Conservation (phyloP, 371 early-diverging fungal species). For the Syncephalastrum sp. region DNA sequence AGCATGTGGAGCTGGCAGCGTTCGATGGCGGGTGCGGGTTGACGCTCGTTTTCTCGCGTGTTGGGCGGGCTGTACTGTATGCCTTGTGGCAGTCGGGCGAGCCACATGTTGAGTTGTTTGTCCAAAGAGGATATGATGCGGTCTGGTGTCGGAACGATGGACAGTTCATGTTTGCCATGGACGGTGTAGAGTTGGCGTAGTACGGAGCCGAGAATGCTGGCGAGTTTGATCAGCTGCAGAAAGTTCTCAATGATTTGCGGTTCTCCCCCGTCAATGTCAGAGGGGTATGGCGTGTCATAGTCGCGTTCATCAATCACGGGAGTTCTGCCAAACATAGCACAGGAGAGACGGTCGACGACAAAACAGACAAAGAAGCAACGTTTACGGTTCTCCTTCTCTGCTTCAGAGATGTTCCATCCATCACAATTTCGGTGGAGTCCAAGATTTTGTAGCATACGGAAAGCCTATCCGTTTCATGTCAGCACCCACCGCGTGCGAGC, state of each 20-base stretch:
- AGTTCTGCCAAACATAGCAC: constrained; percentile 51
- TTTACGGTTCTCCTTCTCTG: constrained; percentile 56
- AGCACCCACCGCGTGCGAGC: neutral
- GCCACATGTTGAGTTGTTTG: constrained; percentile 50
- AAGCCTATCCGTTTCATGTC: constrained; percentile 32
- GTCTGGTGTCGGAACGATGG: constrained; percentile 34
- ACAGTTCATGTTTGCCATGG: constrained; percentile 34
- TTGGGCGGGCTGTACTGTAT: constrained; percentile 48
- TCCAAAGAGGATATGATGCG: constrained; percentile 41
- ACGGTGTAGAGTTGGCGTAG: constrained; percentile 48
- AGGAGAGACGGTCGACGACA: constrained; percentile 57
- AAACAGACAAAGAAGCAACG: constrained; percentile 64
- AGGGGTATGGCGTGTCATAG: constrained; percentile 46
- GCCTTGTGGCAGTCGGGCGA: constrained; percentile 40
- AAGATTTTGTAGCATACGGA: constrained; percentile 62
- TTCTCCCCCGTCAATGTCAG: constrained; percentile 27
- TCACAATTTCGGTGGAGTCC: constrained; percentile 61
- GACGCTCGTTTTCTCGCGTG: constrained; percentile 25
- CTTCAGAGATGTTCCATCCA: constrained; percentile 42
- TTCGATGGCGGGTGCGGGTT: constrained; percentile 40
- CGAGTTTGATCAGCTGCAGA: constrained; percentile 37
- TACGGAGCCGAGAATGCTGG: constrained; percentile 42
- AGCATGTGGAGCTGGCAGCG: constrained; percentile 62
- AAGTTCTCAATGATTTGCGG: constrained; percentile 45
- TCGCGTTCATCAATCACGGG: constrained; percentile 52